phyloP scores from a whole-genome alignment of 352 stramenopile genomes.

The Phytopythium montanum region DNA sequence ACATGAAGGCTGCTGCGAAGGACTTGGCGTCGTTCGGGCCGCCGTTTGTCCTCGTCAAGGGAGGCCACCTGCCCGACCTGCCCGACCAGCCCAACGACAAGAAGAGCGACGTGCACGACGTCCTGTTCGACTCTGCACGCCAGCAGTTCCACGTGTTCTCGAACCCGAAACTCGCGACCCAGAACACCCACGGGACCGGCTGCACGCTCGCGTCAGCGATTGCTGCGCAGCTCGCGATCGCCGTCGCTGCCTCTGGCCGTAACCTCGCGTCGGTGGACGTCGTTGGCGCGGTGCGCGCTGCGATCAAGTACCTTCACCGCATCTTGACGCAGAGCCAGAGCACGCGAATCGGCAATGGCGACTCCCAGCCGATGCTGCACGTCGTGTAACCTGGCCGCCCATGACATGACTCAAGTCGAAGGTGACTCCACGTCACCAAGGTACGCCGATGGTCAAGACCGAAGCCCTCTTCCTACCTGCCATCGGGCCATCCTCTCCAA shows the following conservation, averaged over 20 bases:
- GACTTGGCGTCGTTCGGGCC: slow-evolving; percentile 68
- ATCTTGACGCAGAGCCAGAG: slow-evolving; percentile 33
- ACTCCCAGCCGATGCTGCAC: slow-evolving; percentile 46
- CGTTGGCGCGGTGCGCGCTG: slow-evolving; percentile 22
- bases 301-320: slow-evolving; percentile 42
- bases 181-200: slow-evolving; percentile 82
- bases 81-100: not conserved
- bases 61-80: slow-evolving; percentile 51
- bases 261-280: slow-evolving; percentile 36
- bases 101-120: slow-evolving; percentile 25
- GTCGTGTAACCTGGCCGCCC: slow-evolving; percentile 10
- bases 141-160: slow-evolving; percentile 27
- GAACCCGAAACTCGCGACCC: slow-evolving; percentile 32
- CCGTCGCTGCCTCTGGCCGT: not conserved
- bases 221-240: slow-evolving; percentile 72
- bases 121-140: slow-evolving; percentile 24
- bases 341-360: slow-evolving; percentile 27
- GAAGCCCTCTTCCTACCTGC: not conserved
- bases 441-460: not conserved
- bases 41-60: slow-evolving; percentile 89
- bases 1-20: slow-evolving; percentile 73
- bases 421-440: not conserved
- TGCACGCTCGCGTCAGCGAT: slow-evolving; percentile 93
- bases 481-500: not conserved
- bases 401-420: too few species aligned